Percentiles rank a stretch among this genome's conserved stretches.
Conservation (phyloP, 2,329 filamentous ascomycete species). For the Aspergillus sclerotialis region DNA sequence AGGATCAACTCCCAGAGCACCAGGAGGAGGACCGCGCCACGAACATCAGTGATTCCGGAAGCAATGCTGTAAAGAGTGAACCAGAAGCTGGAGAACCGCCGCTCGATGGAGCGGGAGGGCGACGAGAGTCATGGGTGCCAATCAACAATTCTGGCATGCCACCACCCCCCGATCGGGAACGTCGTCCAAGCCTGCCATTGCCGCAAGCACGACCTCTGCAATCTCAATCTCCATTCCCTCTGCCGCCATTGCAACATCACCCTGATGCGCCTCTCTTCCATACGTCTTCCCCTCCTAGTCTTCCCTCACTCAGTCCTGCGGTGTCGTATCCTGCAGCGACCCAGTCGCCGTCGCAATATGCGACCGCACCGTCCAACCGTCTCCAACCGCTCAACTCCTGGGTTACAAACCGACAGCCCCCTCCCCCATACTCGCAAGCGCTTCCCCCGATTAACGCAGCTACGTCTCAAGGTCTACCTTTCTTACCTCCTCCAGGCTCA, state of each 20-base stretch:
- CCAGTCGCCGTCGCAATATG: slow-evolving; percentile 21
- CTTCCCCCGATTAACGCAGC: slow-evolving; percentile 31
- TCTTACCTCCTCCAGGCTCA: slow-evolving; percentile 30
- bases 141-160: slow-evolving; percentile 32
- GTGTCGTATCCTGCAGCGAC: slow-evolving; percentile 11
- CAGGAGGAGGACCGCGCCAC: slow-evolving; percentile 26
- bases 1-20: slow-evolving; percentile 31
- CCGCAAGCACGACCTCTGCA: slow-evolving; percentile 27
- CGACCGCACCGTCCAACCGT: slow-evolving; percentile 22
- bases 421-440: slow-evolving; percentile 30
- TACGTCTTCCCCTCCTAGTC: slow-evolving; percentile 24
- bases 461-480: slow-evolving; percentile 23
- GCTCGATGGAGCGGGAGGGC: slow-evolving; percentile 23
- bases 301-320: slow-evolving; percentile 23
- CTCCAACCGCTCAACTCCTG: slow-evolving; percentile 36
- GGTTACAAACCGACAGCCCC: slow-evolving; percentile 25
- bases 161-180: slow-evolving; percentile 24
- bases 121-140: slow-evolving; percentile 37
- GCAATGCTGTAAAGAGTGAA: slow-evolving; percentile 35
- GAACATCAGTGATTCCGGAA: slow-evolving; percentile 32
- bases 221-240: slow-evolving; percentile 27
- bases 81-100: slow-evolving; percentile 23
- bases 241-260: slow-evolving; percentile 30
- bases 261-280: slow-evolving; percentile 22
- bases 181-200: slow-evolving; percentile 32